These are phyloP conservation scores for Russula griseocarnosa DNA, from an alignment of 768 basidiomycete species.

Conservation along the genomic window DNA sequence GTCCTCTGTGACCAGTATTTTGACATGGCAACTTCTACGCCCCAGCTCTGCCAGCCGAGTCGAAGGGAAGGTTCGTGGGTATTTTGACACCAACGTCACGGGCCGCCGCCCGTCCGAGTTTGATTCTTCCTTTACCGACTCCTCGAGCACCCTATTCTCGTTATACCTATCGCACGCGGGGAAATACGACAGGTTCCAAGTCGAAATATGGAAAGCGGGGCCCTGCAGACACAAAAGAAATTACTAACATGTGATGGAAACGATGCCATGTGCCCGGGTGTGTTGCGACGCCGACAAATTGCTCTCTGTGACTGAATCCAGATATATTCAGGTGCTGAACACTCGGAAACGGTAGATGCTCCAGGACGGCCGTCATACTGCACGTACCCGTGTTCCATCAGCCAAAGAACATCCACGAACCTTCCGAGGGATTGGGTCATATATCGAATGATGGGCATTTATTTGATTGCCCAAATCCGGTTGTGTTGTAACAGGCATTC, in stretches of 20 bases:
- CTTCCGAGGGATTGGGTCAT: slow-evolving; percentile 40
- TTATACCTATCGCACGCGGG: slow-evolving; percentile 19
- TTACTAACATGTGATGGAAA: slow-evolving; percentile 31
- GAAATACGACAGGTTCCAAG: background rate
- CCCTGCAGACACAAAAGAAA: background rate
- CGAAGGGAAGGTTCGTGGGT: background rate
- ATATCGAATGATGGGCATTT: slow-evolving; percentile 55
- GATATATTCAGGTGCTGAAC: slow-evolving; percentile 45
- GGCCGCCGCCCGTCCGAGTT: too few species aligned
- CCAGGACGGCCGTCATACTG: slow-evolving; percentile 52
- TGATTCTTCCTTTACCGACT: slow-evolving; percentile 11
- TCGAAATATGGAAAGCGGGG: slow-evolving; percentile 13
- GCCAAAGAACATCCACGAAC: slow-evolving; percentile 33
- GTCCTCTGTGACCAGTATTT: background rate
- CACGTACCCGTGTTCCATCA: slow-evolving; percentile 50
- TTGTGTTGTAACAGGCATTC: slow-evolving; percentile 49
- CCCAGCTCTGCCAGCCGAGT: background rate
- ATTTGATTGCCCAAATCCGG: slow-evolving; percentile 53
- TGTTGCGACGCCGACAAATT: background rate
- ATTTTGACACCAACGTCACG: background rate
- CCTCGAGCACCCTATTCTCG: slow-evolving; percentile 11
- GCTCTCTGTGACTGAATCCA: background rate
- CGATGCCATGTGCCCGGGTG: slow-evolving; percentile 52
- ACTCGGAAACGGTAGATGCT: slow-evolving; percentile 38
- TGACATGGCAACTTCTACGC: background rate